Conservation (phyloP, 805 yeast species). For the Yarrowia bubula region DNA sequence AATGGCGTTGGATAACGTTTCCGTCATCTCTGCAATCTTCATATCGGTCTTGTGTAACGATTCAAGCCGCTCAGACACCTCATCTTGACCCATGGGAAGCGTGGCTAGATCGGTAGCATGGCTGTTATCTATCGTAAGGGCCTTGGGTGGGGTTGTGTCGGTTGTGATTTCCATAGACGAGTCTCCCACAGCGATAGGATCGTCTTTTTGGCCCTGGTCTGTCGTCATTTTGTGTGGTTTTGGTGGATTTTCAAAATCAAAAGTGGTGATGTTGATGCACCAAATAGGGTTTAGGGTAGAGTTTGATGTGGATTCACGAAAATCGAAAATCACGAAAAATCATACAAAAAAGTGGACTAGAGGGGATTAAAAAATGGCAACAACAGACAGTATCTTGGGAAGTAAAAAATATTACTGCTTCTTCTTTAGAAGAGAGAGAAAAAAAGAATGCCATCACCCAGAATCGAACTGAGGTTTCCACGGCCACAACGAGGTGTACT, state of each 20-base stretch:
- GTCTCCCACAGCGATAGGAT: constrained; percentile 6
- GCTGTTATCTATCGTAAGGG: not conserved
- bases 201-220: not conserved
- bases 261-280: constrained; percentile 1
- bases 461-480: constrained; percentile 27
- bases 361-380: not conserved
- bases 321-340: too few relatives aligned
- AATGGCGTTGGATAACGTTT: not conserved
- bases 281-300: too few relatives aligned
- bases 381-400: not conserved
- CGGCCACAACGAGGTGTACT: constrained; percentile 27
- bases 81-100: constrained; percentile 33
- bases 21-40: constrained; percentile 24
- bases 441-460: constrained; percentile 34
- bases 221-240: not conserved
- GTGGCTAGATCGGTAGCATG: constrained; percentile 14
- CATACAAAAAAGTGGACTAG: not conserved
- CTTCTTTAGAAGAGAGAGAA: not conserved
- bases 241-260: too few relatives aligned
- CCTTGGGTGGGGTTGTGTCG: not conserved
- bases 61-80: constrained; percentile 36
- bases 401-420: not conserved
- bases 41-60: constrained; percentile 37
- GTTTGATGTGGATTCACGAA: too few relatives aligned
- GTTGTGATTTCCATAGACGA: not conserved